Base-by-base conservation (phyloP, 257 asterid species). In the Voacanga thouarsii region DNA sequence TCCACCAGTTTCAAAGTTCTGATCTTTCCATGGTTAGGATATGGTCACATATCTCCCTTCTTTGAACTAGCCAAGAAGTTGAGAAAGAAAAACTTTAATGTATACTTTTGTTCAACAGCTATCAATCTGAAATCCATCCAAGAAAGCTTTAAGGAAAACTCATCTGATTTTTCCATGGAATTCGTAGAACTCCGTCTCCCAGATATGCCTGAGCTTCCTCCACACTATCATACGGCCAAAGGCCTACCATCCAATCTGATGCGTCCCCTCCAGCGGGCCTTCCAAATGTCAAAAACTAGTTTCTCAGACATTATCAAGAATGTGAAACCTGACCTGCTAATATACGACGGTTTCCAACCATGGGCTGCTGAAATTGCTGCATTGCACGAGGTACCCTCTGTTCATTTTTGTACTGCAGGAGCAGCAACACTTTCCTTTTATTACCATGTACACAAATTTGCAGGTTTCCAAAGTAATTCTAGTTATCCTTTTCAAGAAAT, bases 21-120 rank as follows among this genome's bases (percentile, higher is more conserved):
- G 65, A 71, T 71, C 51, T 61, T 78, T 0, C 77, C 81, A 71
- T 78, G 81, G 81, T 23, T 71, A 26, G 77, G 66, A 28, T 71
- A 75, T 55, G 83, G 83, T 26, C 83, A 80, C 57, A 68, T 75
- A 49, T 80, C 47, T 67, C 83, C 80, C 1, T 80, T 9, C 77
- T n/a, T 75, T 1, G 49, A 75, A 59, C 30, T 80, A 3, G 56
- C 77, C 53, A 80, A 68, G 26, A 45, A 2, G 24, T 16, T 72
- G 1, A 1, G 65, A 44, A 37, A 43, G 26, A 80, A 37, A 23
- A 56, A 75, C 26, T 75, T 71, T 19, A 71, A 75, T 3, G 8
- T 57, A 45, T 75, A 44, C 80, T 80, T 80, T 12, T 68, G 77
- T 16, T 80, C 83, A 1, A 68, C 83, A 33, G 26, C 70, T 1